Evolutionary conservation across 345 rosid genomes (phyloP).

Genomic region (Eucalyptus caleyi): DNA sequence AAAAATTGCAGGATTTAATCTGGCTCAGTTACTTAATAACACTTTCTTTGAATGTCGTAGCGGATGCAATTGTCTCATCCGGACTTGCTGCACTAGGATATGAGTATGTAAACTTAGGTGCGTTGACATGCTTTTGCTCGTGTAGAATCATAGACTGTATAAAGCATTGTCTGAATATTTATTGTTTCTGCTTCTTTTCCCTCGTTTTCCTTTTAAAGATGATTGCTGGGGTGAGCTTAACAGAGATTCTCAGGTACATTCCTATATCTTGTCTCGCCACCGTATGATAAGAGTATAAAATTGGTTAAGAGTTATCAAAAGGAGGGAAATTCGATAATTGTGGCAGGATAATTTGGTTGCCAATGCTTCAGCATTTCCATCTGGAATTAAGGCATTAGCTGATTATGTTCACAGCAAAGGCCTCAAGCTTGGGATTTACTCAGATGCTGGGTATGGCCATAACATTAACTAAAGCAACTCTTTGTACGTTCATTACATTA

Average conservation of each 20-base stretch:
- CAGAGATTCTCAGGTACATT: slow-evolving; percentile 21
- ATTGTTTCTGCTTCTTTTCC: background rate
- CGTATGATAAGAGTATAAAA: background rate
- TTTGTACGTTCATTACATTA: background rate
- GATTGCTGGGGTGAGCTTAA: slow-evolving; percentile 43
- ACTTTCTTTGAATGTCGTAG: background rate
- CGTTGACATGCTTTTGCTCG: background rate
- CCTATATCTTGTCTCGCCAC: background rate
- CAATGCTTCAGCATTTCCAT: slow-evolving; percentile 27
- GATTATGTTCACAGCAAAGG: slow-evolving; percentile 38
- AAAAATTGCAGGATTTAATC: background rate
- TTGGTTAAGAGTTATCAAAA: background rate
- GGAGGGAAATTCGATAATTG: background rate
- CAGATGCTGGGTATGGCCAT: slow-evolving; percentile 10
- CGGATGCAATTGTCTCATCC: slow-evolving; percentile 38
- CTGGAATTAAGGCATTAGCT: slow-evolving; percentile 37
- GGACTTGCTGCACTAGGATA: slow-evolving; percentile 33
- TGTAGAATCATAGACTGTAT: background rate
- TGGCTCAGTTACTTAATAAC: background rate
- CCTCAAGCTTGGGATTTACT: slow-evolving; percentile 9
- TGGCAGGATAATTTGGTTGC: slow-evolving; percentile 30
- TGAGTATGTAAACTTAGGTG: slow-evolving; percentile 25
- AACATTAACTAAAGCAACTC: background rate
- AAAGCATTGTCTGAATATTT: background rate
- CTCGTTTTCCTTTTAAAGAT: background rate